Evolutionary conservation across 2,329 filamentous ascomycete genomes (phyloP).

Genomic region (Lecanosticta acicola): DNA sequence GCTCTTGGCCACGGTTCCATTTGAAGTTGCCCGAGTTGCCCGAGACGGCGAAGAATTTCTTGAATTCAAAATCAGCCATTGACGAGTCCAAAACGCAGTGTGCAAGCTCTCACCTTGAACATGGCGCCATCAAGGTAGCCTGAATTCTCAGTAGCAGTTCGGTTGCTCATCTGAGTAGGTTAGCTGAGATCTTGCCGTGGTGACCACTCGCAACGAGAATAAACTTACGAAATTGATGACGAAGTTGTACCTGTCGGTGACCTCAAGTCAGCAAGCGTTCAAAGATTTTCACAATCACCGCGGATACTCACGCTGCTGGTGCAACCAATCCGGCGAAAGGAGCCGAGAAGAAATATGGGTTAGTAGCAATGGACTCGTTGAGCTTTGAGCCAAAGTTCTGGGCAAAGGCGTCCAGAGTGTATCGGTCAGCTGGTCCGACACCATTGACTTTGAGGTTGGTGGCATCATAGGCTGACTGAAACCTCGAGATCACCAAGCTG

Average conservation of each 20-base stretch:
- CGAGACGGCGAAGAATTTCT: constrained; percentile 24
- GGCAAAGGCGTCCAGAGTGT: constrained; percentile 15
- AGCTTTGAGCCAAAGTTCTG: not conserved
- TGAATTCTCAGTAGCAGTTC: constrained; percentile 19
- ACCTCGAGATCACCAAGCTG: constrained; percentile 14
- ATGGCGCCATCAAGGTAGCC: constrained; percentile 20
- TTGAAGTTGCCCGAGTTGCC: constrained; percentile 11
- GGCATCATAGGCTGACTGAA: constrained; percentile 11
- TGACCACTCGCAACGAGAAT: too few species aligned
- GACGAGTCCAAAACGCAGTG: too few species aligned
- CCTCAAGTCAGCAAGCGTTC: not conserved
- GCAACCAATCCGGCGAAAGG: constrained; percentile 10
- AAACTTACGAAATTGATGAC: constrained; percentile 26
- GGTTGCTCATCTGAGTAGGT: constrained; percentile 31
- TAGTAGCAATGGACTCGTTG: constrained; percentile 18
- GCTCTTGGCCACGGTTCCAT: constrained; percentile 14
- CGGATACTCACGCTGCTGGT: not conserved
- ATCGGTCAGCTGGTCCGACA: not conserved
- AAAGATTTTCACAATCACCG: not conserved
- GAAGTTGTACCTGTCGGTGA: constrained; percentile 11
- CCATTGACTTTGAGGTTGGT: too few species aligned
- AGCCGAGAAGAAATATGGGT: constrained; percentile 29
- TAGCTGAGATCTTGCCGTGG: too few species aligned
- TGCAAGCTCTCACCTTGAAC: too few species aligned
- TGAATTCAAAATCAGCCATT: too few species aligned